These are phyloP conservation scores for Colletotrichum sublineola DNA, from an alignment of 2,329 filamentous ascomycete species.

Conservation along the genomic window DNA sequence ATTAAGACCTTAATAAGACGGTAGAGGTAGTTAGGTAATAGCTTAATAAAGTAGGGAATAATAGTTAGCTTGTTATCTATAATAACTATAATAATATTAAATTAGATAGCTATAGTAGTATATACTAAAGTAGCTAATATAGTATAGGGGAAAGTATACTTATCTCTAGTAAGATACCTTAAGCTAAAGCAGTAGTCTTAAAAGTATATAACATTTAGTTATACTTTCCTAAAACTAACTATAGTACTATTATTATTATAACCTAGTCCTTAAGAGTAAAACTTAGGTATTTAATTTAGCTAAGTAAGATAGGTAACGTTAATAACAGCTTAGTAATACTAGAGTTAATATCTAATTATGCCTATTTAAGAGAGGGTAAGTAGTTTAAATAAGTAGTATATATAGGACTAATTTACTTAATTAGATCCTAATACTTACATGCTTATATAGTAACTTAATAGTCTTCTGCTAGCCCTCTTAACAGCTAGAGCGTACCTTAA, in stretches of 20 bases:
- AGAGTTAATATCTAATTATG: constrained; percentile 46
- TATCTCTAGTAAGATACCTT: neutral
- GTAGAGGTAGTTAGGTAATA: constrained; percentile 53
- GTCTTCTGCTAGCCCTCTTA: constrained; percentile 61
- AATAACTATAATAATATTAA: constrained; percentile 59
- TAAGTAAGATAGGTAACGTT: constrained; percentile 51
- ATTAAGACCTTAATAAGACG: constrained; percentile 47
- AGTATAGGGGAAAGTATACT: neutral
- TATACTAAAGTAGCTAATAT: neutral
- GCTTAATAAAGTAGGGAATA: constrained; percentile 53
- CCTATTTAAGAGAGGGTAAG: constrained; percentile 47
- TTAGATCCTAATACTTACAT: constrained; percentile 48
- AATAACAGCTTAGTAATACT: constrained; percentile 51
- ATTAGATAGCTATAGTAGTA: constrained; percentile 35
- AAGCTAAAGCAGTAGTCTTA: constrained; percentile 18
- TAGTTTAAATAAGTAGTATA: neutral
- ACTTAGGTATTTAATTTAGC: constrained; percentile 49
- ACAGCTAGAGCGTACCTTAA: constrained; percentile 60
- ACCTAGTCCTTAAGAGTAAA: constrained; percentile 52
- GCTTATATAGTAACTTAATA: constrained; percentile 55
- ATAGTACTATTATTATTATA: constrained; percentile 59
- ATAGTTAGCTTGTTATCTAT: constrained; percentile 55
- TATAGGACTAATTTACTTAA: neutral
- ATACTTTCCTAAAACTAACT: constrained; percentile 50
- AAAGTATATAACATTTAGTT: constrained; percentile 50